These are phyloP conservation scores for Penicillium expansum DNA, from an alignment of 2,329 filamentous ascomycete genomes.

Conservation along the genomic window DNA sequence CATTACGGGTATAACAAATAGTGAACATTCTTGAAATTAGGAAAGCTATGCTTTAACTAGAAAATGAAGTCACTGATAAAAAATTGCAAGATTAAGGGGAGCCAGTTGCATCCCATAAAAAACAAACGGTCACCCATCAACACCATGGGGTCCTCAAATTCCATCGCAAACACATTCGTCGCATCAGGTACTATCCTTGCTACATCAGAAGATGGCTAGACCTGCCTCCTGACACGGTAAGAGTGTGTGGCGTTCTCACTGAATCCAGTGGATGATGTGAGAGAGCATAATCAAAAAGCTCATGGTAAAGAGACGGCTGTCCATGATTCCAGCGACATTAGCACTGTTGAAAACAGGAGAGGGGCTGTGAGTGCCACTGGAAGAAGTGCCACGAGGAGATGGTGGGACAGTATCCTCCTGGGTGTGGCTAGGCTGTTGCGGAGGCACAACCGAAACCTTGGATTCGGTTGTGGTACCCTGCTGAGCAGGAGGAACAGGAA, in stretches of 20 bases:
- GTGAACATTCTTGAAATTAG: constrained; percentile 3
- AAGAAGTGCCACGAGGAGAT: background rate
- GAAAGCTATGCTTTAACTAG: constrained; percentile 9
- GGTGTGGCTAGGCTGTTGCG: background rate
- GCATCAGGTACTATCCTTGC: background rate
- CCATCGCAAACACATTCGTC: background rate
- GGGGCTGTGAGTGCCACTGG: background rate
- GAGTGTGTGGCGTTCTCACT: background rate
- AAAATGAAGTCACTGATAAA: constrained; percentile 6
- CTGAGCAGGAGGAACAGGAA: background rate
- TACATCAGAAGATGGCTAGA: constrained; percentile 2
- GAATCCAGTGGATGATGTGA: background rate
- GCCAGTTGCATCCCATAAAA: constrained; percentile 4
- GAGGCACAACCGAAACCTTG: background rate
- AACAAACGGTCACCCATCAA: background rate
- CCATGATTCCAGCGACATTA: background rate
- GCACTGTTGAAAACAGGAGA: constrained; percentile 8
- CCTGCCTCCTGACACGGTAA: background rate
- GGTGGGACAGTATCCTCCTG: background rate
- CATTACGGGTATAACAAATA: background rate
- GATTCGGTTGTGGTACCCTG: background rate
- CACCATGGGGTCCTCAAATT: background rate
- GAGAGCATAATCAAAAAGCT: background rate
- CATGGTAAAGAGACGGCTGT: constrained; percentile 2
- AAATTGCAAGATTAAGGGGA: constrained; percentile 9